Evolutionary conservation across 257 asterid genomes (phyloP).

Genomic region (Ballota nigra): DNA sequence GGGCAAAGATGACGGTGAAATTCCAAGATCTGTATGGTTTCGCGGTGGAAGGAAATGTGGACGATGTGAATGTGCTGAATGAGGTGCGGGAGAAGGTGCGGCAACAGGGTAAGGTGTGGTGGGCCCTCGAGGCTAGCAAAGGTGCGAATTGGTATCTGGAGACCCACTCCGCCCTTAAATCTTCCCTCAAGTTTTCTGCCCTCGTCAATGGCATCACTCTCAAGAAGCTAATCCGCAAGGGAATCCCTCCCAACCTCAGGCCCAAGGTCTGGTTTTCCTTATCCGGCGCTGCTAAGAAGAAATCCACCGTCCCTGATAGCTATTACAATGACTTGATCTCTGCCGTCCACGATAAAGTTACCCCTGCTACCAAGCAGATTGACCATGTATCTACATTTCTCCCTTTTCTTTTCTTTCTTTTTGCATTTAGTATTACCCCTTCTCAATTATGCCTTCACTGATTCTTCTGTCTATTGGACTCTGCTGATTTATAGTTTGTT

Average conservation of each 20-base stretch:
- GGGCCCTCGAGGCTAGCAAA: conserved; percentile 87
- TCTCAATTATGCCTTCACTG: too few relatives aligned
- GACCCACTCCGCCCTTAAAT: conserved; percentile 57
- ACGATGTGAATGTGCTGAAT: conserved; percentile 94
- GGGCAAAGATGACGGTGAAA: conserved; percentile 91
- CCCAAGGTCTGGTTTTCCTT: conserved; percentile 92
- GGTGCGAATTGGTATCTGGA: conserved; percentile 89
- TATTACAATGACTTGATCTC: conserved; percentile 72
- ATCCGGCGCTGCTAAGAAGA: conserved; percentile 98
- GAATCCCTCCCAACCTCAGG: conserved; percentile 89
- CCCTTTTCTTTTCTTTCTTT: not conserved
- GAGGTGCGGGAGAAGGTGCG: conserved; percentile 97
- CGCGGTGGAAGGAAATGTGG: conserved; percentile 95
- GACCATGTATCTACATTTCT: conserved; percentile 67
- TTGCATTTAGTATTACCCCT: too few relatives aligned
- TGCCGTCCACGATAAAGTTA: conserved; percentile 79
- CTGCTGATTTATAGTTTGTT: not conserved
- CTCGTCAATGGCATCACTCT: conserved; percentile 83
- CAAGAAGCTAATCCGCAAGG: conserved; percentile 85
- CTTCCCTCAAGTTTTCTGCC: conserved; percentile 74
- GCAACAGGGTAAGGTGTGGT: conserved; percentile 92
- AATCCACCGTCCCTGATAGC: conserved; percentile 91
- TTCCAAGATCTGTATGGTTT: conserved; percentile 95
- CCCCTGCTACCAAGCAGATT: conserved; percentile 96
- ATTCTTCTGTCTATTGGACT: too few relatives aligned